These are phyloP conservation scores for Debaryomyces psychrophilus DNA, from an alignment of 1,139 yeast genomes.

Conservation along the genomic window DNA sequence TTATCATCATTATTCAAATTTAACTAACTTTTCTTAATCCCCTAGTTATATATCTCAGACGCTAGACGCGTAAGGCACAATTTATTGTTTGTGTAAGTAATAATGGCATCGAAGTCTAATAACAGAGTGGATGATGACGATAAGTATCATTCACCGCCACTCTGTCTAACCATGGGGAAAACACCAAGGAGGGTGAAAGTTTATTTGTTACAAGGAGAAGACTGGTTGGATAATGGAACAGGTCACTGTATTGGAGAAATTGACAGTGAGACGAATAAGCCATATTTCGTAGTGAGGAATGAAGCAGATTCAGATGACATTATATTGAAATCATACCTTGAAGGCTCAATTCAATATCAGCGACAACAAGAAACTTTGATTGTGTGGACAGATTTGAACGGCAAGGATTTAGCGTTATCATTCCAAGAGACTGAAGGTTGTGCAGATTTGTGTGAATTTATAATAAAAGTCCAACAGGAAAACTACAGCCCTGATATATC, in stretches of 20 bases:
- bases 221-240: conserved; percentile 93
- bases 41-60: background rate
- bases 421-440: conserved; percentile 95
- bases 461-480: conserved; percentile 65
- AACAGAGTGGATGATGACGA: conserved; percentile 1
- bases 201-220: conserved; percentile 75
- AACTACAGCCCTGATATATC: conserved; percentile 69
- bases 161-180: conserved; percentile 11
- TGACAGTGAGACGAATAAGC: conserved; percentile 40
- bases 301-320: conserved; percentile 65
- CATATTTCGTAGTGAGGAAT: conserved; percentile 72
- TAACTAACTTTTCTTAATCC: background rate
- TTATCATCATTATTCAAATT: background rate
- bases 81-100: conserved; percentile 4
- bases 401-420: conserved; percentile 83
- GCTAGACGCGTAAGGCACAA: conserved; percentile 8
- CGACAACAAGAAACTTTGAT: conserved; percentile 92
- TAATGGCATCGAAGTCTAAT: conserved; percentile 5
- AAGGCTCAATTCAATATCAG: conserved; percentile 82
- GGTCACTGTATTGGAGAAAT: conserved; percentile 84
- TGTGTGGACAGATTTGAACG: conserved; percentile 86
- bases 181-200: conserved; percentile 83
- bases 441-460: conserved; percentile 77
- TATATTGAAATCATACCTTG: conserved; percentile 65
- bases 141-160: background rate